These are phyloP conservation scores for Pythium folliculosum DNA, from an alignment of 352 stramenopile genomes.

Conservation along the genomic window DNA sequence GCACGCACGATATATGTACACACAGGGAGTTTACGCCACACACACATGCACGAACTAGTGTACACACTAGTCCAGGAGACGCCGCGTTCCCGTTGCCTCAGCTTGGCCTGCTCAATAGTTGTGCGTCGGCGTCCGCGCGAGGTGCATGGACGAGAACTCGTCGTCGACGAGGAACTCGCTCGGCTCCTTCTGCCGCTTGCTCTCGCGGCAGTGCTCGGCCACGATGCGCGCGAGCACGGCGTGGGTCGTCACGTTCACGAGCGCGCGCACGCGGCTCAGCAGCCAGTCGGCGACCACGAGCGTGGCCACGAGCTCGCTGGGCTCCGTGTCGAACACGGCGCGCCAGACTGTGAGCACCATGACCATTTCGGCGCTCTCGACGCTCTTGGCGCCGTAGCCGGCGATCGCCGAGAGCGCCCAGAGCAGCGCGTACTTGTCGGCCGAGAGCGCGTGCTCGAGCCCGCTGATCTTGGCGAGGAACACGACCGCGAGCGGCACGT, in stretches of 20 bases:
- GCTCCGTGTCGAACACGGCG: slow-evolving; percentile 52
- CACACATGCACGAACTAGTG: neutral
- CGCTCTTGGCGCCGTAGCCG: slow-evolving; percentile 59
- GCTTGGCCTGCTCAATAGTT: neutral
- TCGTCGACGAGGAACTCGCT: slow-evolving; percentile 12
- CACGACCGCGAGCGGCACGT: slow-evolving; percentile 63
- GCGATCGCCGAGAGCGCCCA: slow-evolving; percentile 57
- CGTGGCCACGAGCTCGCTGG: slow-evolving; percentile 55
- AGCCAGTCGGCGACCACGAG: slow-evolving; percentile 74
- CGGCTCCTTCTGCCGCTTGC: slow-evolving; percentile 10
- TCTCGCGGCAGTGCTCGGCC: slow-evolving; percentile 56
- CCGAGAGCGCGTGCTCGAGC: slow-evolving; percentile 47
- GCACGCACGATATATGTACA: neutral
- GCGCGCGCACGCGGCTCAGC: slow-evolving; percentile 58
- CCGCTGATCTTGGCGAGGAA: slow-evolving; percentile 66
- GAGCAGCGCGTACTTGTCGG: slow-evolving; percentile 54
- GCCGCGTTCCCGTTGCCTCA: too few species aligned
- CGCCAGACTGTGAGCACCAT: slow-evolving; percentile 79
- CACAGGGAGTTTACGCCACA: neutral
- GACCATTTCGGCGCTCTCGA: slow-evolving; percentile 69
- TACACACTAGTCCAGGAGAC: too few species aligned
- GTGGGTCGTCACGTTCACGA: slow-evolving; percentile 78
- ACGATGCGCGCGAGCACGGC: slow-evolving; percentile 76
- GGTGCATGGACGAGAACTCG: neutral
- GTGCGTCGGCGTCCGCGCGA: neutral